Evolutionary conservation across 1,284 basidiomycete species (phyloP), one percentile per base, ranked within the genome.

Genomic region (Retiboletus flavoniger): DNA sequence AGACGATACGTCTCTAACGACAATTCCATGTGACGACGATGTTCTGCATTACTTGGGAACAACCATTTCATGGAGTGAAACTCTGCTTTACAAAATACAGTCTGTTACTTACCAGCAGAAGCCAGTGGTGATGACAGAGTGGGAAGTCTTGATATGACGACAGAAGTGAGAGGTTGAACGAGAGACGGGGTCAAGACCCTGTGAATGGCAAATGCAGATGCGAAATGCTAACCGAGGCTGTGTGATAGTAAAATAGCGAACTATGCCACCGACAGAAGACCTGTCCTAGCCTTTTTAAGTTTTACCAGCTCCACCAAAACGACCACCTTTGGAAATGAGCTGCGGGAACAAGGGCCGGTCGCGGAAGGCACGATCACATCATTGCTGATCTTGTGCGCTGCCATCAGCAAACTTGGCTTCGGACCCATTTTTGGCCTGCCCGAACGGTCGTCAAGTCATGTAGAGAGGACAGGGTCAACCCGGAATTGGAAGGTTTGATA

Each of bases 1-100:
- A 76, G 75, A 66, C 75, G 75, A 72, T 79, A 82, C 48, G 75
- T 76, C 72, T 85, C 83, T 63, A 76, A 70, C 56, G 83, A 79
- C 57, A 83, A 65, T 63, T 79, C 79, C 83, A 84, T 85, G 59
- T 64, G 72, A 51, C 10, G 17, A 26, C 11, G 38, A 44, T 26
- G 19, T 10, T 35, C 47, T 39, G 60, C 54, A 65, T 65, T 31
- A 54, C 66, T 52, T 67, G 16, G n/a, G 31, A 46, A 40, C 24
- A 8, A 17, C 11, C 3, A 24, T 29, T 19, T 24, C 5, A 32
- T 56, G 7, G 31, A 35, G 28, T 45, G 11, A 55, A 46, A 2
- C 5, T 31, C 35, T 39, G 1, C 11, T n/a, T 10, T 0, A 50
- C 34, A 42, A 32, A 36, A 43, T 31, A 16, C 34, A 24, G 11